A percentile compares a stretch with the other conserved stretches of the same genome.
Evolutionary conservation across 2,329 filamentous ascomycete species (phyloP).

Genomic region (Penicillium sp.): DNA sequence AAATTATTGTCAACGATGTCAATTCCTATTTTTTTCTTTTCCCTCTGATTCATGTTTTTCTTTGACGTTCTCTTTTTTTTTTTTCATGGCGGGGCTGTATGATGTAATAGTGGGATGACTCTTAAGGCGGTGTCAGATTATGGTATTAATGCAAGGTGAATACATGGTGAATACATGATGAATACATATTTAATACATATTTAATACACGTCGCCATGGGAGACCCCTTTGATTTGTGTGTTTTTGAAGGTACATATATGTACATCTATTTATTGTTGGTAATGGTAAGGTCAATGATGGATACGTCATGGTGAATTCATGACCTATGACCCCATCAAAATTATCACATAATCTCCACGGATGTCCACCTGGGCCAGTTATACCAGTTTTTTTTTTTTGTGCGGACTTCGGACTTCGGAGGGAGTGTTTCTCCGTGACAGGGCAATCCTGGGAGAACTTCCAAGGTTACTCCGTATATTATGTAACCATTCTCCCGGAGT

Average conservation of each 20-base stretch:
- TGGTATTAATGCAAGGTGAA: neutral
- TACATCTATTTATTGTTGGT: too few species aligned
- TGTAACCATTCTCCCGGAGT: neutral
- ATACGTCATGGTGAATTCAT: constrained; percentile 21
- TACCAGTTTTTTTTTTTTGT: too few species aligned
- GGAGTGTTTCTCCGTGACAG: neutral
- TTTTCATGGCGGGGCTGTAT: constrained; percentile 28
- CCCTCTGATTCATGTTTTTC: neutral
- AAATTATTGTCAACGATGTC: neutral
- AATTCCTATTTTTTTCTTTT: constrained; percentile 8
- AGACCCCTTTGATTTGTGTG: neutral
- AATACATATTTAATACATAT: neutral
- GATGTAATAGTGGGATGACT: constrained; percentile 28
- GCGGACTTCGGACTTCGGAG: neutral
- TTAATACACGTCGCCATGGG: neutral
- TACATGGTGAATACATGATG: neutral
- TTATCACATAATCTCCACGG: too few species aligned
- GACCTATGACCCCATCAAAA: neutral
- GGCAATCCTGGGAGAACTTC: too few species aligned
- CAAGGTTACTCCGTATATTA: too few species aligned
- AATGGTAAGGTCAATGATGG: neutral
- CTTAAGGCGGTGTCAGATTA: neutral
- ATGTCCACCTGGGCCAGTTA: too few species aligned
- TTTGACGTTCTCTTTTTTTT: constrained; percentile 3
- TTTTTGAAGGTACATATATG: neutral